Percentiles rank a stretch among this genome's conserved stretches.
These are phyloP conservation scores for Cryphonectria naterciae DNA, from an alignment of 2,329 filamentous ascomycete species.

Conservation along the genomic window DNA sequence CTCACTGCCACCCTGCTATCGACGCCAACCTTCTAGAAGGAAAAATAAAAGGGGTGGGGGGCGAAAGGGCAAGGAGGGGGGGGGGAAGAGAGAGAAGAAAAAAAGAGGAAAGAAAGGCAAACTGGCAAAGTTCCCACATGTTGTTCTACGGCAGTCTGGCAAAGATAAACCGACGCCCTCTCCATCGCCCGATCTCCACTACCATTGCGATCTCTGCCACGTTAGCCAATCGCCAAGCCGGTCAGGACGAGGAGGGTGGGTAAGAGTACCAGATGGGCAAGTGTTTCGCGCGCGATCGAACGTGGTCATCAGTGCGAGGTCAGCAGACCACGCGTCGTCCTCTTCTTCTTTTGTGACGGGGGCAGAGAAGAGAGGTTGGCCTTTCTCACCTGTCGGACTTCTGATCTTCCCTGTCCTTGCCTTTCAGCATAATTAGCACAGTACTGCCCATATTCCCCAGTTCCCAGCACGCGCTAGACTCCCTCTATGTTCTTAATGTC, in stretches of 20 bases:
- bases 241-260: not conserved
- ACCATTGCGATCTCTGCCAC: not conserved
- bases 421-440: not conserved
- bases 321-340: constrained; percentile 3
- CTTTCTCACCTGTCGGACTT: too few species aligned
- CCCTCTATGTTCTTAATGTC: too few species aligned
- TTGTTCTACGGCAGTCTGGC: not conserved
- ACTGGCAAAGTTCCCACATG: not conserved
- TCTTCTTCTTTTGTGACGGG: not conserved
- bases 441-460: not conserved
- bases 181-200: not conserved
- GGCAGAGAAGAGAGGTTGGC: not conserved
- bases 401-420: too few species aligned
- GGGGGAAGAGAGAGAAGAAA: not conserved
- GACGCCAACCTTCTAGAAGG: not conserved
- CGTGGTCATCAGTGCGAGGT: not conserved
- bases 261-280: not conserved
- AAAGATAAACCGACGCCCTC: not conserved
- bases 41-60: not conserved
- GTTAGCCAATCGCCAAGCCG: not conserved
- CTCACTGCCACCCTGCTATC: not conserved
- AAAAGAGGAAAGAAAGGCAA: not conserved
- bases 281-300: not conserved
- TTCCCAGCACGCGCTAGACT: not conserved
- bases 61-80: not conserved